phyloP scores from a whole-genome alignment of 2,329 filamentous ascomycete genomes.

The Lachnellula suecica region DNA sequence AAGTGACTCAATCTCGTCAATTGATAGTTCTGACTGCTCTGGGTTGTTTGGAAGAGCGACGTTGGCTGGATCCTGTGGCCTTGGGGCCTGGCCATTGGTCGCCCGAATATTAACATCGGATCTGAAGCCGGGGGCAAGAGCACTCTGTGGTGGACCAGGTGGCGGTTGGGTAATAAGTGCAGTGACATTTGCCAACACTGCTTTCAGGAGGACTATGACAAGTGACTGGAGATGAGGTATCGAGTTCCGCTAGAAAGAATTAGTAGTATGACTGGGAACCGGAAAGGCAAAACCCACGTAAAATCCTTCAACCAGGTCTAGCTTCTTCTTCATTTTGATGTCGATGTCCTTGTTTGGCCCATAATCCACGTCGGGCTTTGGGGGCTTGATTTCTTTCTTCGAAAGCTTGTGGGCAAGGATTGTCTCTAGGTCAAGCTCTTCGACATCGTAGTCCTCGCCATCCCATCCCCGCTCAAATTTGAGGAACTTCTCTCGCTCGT shows the following conservation, averaged over 20 bases:
- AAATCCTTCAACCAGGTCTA: conserved; percentile 76
- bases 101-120: conserved; percentile 27
- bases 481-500: conserved; percentile 87
- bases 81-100: conserved; percentile 22
- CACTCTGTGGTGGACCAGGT: conserved; percentile 24
- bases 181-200: conserved; percentile 83
- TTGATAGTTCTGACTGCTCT: conserved; percentile 44
- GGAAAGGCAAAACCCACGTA: conserved; percentile 64
- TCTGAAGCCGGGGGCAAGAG: conserved; percentile 24
- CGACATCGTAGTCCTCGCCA: conserved; percentile 39
- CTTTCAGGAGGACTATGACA: conserved; percentile 88
- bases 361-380: conserved; percentile 41
- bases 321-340: conserved; percentile 59
- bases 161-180: conserved; percentile 68
- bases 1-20: conserved; percentile 79
- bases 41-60: conserved; percentile 25
- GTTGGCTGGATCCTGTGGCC: conserved; percentile 29
- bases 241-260: conserved; percentile 60
- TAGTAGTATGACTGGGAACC: conserved; percentile 24
- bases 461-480: conserved; percentile 92
- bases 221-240: conserved; percentile 88
- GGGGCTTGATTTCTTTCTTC: conserved; percentile 41
- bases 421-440: conserved; percentile 41
- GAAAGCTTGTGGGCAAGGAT: conserved; percentile 41
- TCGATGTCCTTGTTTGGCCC: conserved; percentile 51